A percentile compares a stretch with the other conserved stretches of the same genome.
These are phyloP conservation scores for Echites panduratus DNA, from an alignment of 257 asterid genomes.

Conservation along the genomic window DNA sequence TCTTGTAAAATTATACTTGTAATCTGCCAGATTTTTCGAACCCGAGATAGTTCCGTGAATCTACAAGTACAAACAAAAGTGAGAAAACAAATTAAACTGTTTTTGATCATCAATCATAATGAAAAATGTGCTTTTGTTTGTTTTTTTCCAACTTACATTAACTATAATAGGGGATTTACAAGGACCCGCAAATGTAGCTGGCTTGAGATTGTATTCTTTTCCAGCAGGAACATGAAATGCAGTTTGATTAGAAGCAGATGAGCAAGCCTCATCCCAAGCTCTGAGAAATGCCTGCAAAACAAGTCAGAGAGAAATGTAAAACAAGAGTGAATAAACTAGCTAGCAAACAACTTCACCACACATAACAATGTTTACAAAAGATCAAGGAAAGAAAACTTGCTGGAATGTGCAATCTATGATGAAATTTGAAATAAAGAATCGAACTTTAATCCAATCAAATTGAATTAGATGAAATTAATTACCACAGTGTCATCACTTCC, in stretches of 20 bases:
- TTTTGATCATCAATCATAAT: not conserved
- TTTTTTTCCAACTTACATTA: constrained; percentile 40
- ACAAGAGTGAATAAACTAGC: too few species aligned
- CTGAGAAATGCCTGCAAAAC: constrained; percentile 57
- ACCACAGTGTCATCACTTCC: constrained; percentile 67
- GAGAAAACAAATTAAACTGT: not conserved
- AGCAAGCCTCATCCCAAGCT: constrained; percentile 75
- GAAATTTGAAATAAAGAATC: too few species aligned
- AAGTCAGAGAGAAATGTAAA: not conserved
- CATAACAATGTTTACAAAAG: too few species aligned
- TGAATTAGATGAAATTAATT: not conserved
- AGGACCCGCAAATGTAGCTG: constrained; percentile 59
- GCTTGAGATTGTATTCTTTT: constrained; percentile 56
- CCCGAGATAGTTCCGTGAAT: constrained; percentile 67
- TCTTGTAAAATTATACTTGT: constrained; percentile 32
- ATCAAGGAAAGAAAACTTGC: too few species aligned
- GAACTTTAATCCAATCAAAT: not conserved
- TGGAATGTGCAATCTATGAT: too few species aligned
- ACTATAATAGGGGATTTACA: constrained; percentile 44
- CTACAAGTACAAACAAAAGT: constrained; percentile 21
- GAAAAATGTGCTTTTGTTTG: not conserved
- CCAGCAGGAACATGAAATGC: constrained; percentile 48
- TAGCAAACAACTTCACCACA: too few species aligned
- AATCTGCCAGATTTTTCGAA: constrained; percentile 41
- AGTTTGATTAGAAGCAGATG: constrained; percentile 28